A percentile compares a stretch with the other conserved stretches of the same genome.
Conservation (phyloP, 2,329 filamentous ascomycete species). For the Fusarium palustre region DNA sequence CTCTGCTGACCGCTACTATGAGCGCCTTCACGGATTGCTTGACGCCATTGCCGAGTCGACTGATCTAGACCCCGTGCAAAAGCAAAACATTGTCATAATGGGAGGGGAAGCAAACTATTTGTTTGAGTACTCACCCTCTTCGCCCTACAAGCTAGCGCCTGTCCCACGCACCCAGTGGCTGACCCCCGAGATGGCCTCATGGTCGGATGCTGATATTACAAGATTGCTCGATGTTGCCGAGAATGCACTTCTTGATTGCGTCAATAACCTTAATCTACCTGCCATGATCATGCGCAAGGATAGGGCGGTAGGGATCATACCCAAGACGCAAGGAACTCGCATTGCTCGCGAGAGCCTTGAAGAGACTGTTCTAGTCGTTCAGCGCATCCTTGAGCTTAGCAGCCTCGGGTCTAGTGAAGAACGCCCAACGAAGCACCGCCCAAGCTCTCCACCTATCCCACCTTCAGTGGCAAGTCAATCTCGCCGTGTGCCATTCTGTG, state of each 20-base stretch:
- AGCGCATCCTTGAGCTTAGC: slow-evolving; percentile 89
- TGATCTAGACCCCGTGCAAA: slow-evolving; percentile 72
- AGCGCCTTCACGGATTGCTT: slow-evolving; percentile 85
- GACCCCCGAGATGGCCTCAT: slow-evolving; percentile 80
- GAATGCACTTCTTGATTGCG: slow-evolving; percentile 82
- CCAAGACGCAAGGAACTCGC: slow-evolving; percentile 69
- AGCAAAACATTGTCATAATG: slow-evolving; percentile 87
- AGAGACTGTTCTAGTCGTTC: slow-evolving; percentile 93
- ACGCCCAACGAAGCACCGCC: slow-evolving; percentile 45
- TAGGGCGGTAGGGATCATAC: slow-evolving; percentile 83
- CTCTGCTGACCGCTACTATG: slow-evolving; percentile 86
- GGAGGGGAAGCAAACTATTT: slow-evolving; percentile 97
- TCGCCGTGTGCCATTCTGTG: slow-evolving; percentile 83
- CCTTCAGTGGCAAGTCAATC: slow-evolving; percentile 36
- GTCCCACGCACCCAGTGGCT: slow-evolving; percentile 77
- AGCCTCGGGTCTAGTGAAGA: slow-evolving; percentile 59
- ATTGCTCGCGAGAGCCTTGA: slow-evolving; percentile 91
- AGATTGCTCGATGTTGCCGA: slow-evolving; percentile 91
- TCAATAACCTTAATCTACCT: slow-evolving; percentile 81
- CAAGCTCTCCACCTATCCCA: slow-evolving; percentile 34
- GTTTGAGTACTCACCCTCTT: slow-evolving; percentile 78
- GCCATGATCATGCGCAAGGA: slow-evolving; percentile 89
- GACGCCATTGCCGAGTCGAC: slow-evolving; percentile 76
- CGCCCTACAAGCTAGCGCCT: slow-evolving; percentile 74
- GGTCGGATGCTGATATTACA: slow-evolving; percentile 81